These are phyloP conservation scores for Phaeotremella skinneri DNA, from an alignment of 768 basidiomycete species.

Conservation along the genomic window DNA sequence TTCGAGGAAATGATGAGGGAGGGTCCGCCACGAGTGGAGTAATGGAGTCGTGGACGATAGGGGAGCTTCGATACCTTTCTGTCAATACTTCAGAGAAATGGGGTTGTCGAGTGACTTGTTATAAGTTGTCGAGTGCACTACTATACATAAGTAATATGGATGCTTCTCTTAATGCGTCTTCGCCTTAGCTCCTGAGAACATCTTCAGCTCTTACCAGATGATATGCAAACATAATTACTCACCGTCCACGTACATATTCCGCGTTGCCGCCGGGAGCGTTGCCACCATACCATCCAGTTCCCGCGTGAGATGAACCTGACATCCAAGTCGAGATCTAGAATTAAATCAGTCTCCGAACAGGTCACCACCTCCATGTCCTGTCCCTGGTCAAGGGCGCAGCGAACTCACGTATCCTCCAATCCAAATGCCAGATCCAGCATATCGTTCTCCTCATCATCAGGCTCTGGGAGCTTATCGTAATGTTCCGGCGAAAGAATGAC, in stretches of 20 bases:
- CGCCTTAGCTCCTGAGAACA: conserved; percentile 21
- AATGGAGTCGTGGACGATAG: no score
- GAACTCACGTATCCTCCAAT: conserved; percentile 81
- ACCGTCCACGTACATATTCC: conserved; percentile 98
- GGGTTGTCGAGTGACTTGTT: no score
- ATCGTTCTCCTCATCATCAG: conserved; percentile 93
- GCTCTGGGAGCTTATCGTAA: conserved; percentile 85
- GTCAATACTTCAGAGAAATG: no score
- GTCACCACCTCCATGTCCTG: not conserved
- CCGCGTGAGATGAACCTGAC: conserved; percentile 64
- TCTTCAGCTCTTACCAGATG: conserved; percentile 8
- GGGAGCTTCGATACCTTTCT: no score
- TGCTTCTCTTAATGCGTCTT: conserved; percentile 16
- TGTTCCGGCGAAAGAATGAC: conserved; percentile 76
- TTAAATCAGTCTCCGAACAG: not conserved
- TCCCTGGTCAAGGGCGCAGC: conserved; percentile 29
- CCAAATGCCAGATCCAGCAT: conserved; percentile 93
- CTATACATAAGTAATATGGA: not conserved
- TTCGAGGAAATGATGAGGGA: no score
- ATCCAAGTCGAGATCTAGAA: conserved; percentile 57
- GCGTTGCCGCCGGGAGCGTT: conserved; percentile 82
- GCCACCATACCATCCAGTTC: conserved; percentile 81
- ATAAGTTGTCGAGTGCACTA: not conserved
- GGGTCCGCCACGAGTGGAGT: no score
- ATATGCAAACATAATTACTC: conserved; percentile 33